Evolutionary conservation across 2,329 filamentous ascomycete genomes (phyloP).

Genomic region (Sporothrix brunneoviolacea): DNA sequence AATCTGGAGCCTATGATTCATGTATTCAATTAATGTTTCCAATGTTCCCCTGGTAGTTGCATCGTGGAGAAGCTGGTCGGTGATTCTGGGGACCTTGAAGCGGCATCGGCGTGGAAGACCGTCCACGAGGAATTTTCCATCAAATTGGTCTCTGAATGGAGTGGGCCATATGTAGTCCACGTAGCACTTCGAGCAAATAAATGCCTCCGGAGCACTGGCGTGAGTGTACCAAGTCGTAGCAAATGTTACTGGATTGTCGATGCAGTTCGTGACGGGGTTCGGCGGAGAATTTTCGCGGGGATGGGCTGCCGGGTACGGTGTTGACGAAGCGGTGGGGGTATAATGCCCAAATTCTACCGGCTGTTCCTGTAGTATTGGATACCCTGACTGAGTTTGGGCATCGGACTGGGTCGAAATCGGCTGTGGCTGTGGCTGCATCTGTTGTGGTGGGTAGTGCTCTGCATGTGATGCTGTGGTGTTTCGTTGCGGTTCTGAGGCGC

Average conservation of each 20-base stretch:
- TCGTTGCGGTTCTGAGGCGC: too few relatives aligned
- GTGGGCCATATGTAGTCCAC: constrained; percentile 30
- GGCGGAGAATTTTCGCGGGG: neutral
- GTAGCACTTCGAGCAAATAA: constrained; percentile 37
- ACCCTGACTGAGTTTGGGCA: too few relatives aligned
- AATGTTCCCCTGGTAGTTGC: constrained; percentile 24
- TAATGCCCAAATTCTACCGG: too few relatives aligned
- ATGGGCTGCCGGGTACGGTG: neutral
- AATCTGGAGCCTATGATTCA: constrained; percentile 23
- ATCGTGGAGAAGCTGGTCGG: constrained; percentile 28
- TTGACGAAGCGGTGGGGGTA: neutral
- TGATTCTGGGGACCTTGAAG: constrained; percentile 29
- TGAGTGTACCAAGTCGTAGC: constrained; percentile 34
- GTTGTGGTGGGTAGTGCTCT: too few relatives aligned
- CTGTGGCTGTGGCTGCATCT: too few relatives aligned
- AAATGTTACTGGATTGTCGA: constrained; percentile 23
- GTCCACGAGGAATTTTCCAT: constrained; percentile 7
- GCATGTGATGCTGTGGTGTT: too few relatives aligned
- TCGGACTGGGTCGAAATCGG: too few relatives aligned
- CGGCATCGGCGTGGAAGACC: constrained; percentile 22
- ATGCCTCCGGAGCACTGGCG: constrained; percentile 25
- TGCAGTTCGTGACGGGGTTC: constrained; percentile 20
- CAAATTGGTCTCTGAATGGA: constrained; percentile 25
- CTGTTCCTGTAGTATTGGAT: too few relatives aligned
- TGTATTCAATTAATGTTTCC: constrained; percentile 23